Evolutionary conservation across 768 basidiomycete species (phyloP), one percentile per base, ranked within the genome.

Genomic region (Suillus decipiens): DNA sequence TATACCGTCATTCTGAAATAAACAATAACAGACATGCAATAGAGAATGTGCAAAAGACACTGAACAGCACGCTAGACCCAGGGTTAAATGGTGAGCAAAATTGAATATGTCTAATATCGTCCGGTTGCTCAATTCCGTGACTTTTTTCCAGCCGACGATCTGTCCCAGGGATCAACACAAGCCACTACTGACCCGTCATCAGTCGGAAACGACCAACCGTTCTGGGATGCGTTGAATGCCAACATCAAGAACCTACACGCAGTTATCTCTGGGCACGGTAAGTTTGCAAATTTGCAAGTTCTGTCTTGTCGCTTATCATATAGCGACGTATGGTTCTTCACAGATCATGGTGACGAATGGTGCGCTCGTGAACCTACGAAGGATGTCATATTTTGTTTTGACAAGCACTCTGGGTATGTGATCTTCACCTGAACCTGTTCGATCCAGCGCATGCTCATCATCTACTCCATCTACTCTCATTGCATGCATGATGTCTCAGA

Each of bases 301-400:
- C 9, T 42, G 75, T 69, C 22, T 10, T 22, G 61, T 43, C 12
- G 55, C 42, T n/a, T 56, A 9, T 37, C 45, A 14, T 3, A 47
- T 45, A 24, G 31, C 14, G n/a, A 12, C 5, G 28, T 28, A 7
- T 62, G 24, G 31, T 1, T 59, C 39, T 19, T 63, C 42, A 42
- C 65, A 89, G 90, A 89, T 70, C 90, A 92, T 66, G 90, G 90
- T 1, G 82, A 92, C 63, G 89, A 91, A 71, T 92, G 90, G 90
- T 92, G 90, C 64, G 82, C 83, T 9, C 84, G 88, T 19, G 88
- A 90, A 64, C 81, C 82, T 2, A 80, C 79, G 4, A 85, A 85
- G 64, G 76, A 84, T 45, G 81, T 89, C 10, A 82, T 89, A 0
- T 90, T 91, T 72, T 93, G 90, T 71, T 93, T 92, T 66, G 43